Evolutionary conservation across 192 early-diverging fungal genomes (phyloP).

Genomic region (Linnemannia schmuckeri): DNA sequence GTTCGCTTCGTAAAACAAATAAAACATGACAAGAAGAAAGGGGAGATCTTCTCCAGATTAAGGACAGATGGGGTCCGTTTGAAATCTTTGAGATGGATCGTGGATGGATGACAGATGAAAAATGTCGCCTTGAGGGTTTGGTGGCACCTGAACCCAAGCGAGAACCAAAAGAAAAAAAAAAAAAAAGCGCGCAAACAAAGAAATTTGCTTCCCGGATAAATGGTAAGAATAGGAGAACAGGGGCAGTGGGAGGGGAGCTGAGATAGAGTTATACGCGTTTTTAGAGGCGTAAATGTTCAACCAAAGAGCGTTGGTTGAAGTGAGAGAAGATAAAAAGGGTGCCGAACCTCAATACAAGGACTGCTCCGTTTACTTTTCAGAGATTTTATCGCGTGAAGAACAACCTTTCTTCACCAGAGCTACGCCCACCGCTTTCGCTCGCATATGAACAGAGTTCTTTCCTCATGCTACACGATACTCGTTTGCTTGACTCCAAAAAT

Average conservation of each 20-base stretch:
- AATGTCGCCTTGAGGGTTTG: neutral
- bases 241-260: neutral
- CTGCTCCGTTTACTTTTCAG: neutral
- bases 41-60: no score
- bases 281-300: constrained; percentile 2
- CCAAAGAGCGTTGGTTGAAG: neutral
- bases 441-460: neutral
- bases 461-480: no score
- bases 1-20: no score
- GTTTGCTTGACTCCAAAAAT: constrained; percentile 1
- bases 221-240: neutral
- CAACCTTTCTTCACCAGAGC: neutral
- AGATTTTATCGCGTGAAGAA: neutral
- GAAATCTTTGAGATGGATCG: no score
- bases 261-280: neutral
- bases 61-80: no score
- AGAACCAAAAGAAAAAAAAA: neutral
- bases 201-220: neutral
- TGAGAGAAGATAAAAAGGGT: neutral
- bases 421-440: neutral
- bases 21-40: no score
- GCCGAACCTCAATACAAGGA: neutral
- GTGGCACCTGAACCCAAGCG: neutral
- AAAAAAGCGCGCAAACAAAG: neutral
- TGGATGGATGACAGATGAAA: neutral